These are phyloP conservation scores for Pleurotus djamor DNA, from an alignment of 768 basidiomycete genomes.

Conservation along the genomic window DNA sequence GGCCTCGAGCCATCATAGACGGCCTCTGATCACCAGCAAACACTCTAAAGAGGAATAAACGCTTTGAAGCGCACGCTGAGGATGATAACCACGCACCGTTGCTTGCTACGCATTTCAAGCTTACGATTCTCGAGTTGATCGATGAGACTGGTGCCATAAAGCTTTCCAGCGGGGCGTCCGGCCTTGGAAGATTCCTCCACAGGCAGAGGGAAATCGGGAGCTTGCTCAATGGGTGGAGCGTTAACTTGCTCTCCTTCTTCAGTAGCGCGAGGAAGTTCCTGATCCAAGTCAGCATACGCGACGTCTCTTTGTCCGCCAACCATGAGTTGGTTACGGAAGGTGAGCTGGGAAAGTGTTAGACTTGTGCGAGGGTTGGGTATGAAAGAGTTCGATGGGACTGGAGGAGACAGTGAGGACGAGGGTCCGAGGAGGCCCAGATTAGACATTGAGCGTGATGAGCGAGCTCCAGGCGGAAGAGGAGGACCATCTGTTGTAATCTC, in stretches of 20 bases:
- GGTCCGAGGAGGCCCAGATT: slow-evolving; percentile 28
- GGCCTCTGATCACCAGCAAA: slow-evolving; percentile 89
- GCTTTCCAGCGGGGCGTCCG: slow-evolving; percentile 69
- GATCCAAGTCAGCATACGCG: slow-evolving; percentile 58
- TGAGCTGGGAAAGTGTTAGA: slow-evolving; percentile 77
- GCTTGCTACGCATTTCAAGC: slow-evolving; percentile 75
- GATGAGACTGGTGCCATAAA: slow-evolving; percentile 87
- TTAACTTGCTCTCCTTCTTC: slow-evolving; percentile 77
- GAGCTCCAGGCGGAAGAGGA: slow-evolving; percentile 75
- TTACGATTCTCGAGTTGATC: slow-evolving; percentile 88
- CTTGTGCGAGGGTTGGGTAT: slow-evolving; percentile 76
- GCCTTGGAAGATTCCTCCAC: slow-evolving; percentile 30
- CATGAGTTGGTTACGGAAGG: slow-evolving; percentile 79
- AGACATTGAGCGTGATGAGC: slow-evolving; percentile 51
- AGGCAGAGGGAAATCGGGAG: slow-evolving; percentile 30
- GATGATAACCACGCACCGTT: slow-evolving; percentile 53
- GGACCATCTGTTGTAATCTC: slow-evolving; percentile 66
- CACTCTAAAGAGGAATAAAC: slow-evolving; percentile 45
- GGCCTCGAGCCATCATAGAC: slow-evolving; percentile 86
- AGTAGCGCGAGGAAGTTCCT: slow-evolving; percentile 64
- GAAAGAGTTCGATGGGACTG: slow-evolving; percentile 62
- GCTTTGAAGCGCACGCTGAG: slow-evolving; percentile 1
- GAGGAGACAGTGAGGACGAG: slow-evolving; percentile 19
- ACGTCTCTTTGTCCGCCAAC: slow-evolving; percentile 67
- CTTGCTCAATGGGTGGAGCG: slow-evolving; percentile 38